A percentile compares a stretch with the other conserved stretches of the same genome.
These are phyloP conservation scores for Annulohypoxylon moriforme DNA, from an alignment of 495 filamentous ascomycete genomes.

Conservation along the genomic window DNA sequence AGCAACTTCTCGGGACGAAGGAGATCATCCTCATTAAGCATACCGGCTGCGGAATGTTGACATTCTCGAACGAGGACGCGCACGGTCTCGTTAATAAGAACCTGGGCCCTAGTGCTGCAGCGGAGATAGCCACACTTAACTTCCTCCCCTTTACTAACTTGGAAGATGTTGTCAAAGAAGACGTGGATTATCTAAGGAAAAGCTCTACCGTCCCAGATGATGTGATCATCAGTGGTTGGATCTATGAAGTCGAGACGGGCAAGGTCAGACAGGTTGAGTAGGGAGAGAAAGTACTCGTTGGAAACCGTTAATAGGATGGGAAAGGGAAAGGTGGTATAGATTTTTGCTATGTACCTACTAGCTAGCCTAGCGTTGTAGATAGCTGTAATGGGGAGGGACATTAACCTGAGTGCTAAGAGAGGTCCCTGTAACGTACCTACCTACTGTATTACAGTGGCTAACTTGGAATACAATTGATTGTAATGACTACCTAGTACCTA, in stretches of 20 bases:
- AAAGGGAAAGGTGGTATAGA: neutral
- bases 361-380: too few species aligned
- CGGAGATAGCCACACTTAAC: slow-evolving; percentile 58
- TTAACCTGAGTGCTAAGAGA: too few species aligned
- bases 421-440: too few species aligned
- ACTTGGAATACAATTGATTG: too few species aligned
- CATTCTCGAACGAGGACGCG: slow-evolving; percentile 75
- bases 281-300: neutral
- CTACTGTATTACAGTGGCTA: too few species aligned
- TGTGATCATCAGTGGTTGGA: slow-evolving; percentile 75
- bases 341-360: too few species aligned
- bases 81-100: slow-evolving; percentile 67
- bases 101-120: slow-evolving; percentile 57
- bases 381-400: too few species aligned
- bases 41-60: slow-evolving; percentile 84
- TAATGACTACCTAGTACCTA: too few species aligned
- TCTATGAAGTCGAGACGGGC: slow-evolving; percentile 84
- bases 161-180: slow-evolving; percentile 70
- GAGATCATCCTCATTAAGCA: slow-evolving; percentile 85
- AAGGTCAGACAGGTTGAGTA: slow-evolving; percentile 69
- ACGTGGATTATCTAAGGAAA: slow-evolving; percentile 71
- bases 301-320: neutral
- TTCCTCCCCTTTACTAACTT: slow-evolving; percentile 76
- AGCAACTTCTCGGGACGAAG: slow-evolving; percentile 83
- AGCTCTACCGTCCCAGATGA: slow-evolving; percentile 67